A percentile compares a stretch with the other conserved stretches of the same genome.
These are phyloP conservation scores for Nakazawaea ernobii DNA, from an alignment of 805 yeast species.

Conservation along the genomic window DNA sequence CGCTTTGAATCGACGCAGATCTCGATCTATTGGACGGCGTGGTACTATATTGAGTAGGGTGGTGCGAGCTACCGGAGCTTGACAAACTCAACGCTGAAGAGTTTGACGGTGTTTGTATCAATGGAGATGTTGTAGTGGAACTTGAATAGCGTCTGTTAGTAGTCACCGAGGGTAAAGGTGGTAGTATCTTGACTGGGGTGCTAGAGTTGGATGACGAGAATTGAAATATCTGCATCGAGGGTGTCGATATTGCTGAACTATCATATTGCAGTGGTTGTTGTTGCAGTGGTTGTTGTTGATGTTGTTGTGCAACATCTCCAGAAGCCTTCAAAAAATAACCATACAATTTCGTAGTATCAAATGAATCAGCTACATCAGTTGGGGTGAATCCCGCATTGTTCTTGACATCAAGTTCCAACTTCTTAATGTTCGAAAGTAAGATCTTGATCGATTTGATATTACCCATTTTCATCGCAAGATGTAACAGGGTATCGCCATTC, in stretches of 20 bases:
- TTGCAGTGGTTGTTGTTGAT: not conserved
- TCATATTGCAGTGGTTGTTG: conserved; percentile 3
- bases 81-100: conserved; percentile 3
- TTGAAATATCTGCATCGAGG: conserved; percentile 13
- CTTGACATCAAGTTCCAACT: conserved; percentile 39
- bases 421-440: conserved; percentile 31
- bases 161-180: conserved; percentile 28
- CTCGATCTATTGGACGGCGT: not conserved
- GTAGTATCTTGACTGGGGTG: conserved; percentile 19
- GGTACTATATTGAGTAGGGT: not conserved
- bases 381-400: conserved; percentile 66
- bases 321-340: conserved; percentile 1
- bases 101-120: not conserved
- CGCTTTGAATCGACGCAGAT: not conserved
- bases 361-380: conserved; percentile 50
- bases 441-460: conserved; percentile 50
- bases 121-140: conserved; percentile 18
- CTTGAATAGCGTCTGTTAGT: conserved; percentile 22
- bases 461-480: conserved; percentile 73
- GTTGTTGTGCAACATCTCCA: not conserved
- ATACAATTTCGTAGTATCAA: conserved; percentile 31
- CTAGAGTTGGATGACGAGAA: not conserved
- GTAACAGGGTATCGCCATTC: conserved; percentile 79
- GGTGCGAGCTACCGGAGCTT: not conserved
- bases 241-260: conserved; percentile 23